Evolutionary conservation across 768 basidiomycete species (phyloP).

Genomic region (Phanerochaete carnosa): DNA sequence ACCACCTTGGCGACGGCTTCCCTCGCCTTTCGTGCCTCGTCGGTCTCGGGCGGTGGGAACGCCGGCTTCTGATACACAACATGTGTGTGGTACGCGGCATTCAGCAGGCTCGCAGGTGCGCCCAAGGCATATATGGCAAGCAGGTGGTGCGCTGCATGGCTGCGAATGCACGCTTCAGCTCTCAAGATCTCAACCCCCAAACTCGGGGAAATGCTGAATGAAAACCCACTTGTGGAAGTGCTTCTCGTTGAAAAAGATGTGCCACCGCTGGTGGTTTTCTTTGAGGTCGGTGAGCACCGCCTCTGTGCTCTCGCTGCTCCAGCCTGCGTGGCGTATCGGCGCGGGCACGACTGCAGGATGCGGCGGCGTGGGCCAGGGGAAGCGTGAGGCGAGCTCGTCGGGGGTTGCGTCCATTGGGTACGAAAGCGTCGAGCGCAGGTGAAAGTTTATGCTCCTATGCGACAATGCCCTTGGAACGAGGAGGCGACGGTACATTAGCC

Average conservation of each 20-base stretch:
- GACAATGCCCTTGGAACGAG: too few species aligned
- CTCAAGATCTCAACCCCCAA: too few species aligned
- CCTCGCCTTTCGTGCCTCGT: neutral
- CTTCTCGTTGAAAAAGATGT: constrained; percentile 45
- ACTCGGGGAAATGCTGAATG: too few species aligned
- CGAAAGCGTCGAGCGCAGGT: neutral
- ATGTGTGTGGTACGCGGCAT: constrained; percentile 41
- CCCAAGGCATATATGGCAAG: constrained; percentile 62
- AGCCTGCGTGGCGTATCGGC: constrained; percentile 21
- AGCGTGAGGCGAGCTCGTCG: constrained; percentile 7
- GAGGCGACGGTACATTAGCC: too few species aligned
- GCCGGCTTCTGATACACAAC: constrained; percentile 35
- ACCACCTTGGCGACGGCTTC: neutral
- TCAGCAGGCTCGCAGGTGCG: constrained; percentile 38
- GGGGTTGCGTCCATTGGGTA: constrained; percentile 8
- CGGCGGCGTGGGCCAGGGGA: constrained; percentile 7
- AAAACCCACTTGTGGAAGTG: constrained; percentile 47
- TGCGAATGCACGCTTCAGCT: constrained; percentile 13
- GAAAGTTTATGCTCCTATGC: neutral
- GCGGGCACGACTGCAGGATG: neutral
- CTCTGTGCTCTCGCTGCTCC: constrained; percentile 27
- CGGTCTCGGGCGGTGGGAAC: constrained; percentile 37
- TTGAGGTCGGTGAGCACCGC: constrained; percentile 33
- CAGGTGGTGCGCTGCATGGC: constrained; percentile 56
- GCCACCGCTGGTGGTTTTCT: constrained; percentile 46